Evolutionary conservation across 805 yeast species (phyloP).

Genomic region (Wickerhamomyces ciferrii): DNA sequence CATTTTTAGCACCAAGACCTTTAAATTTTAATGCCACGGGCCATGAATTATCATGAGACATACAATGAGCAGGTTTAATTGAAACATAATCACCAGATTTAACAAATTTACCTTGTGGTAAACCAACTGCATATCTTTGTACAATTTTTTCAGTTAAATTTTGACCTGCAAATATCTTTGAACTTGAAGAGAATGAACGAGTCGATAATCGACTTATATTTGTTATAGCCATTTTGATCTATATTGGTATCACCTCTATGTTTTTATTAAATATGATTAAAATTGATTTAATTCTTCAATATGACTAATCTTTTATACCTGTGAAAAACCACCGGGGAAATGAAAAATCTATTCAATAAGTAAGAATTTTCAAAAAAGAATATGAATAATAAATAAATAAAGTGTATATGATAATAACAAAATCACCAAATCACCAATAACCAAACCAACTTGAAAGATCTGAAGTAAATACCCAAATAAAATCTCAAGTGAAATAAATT

Average conservation of each 20-base stretch:
- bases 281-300: neutral
- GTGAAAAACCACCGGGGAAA: neutral
- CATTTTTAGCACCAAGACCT: constrained; percentile 86
- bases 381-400: no score
- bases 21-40: constrained; percentile 96
- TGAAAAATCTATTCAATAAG: neutral
- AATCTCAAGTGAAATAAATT: neutral
- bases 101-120: constrained; percentile 71
- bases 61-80: constrained; percentile 92
- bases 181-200: constrained; percentile 16
- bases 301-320: neutral
- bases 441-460: no score
- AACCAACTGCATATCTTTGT: constrained; percentile 85
- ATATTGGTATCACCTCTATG: no score
- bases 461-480: no score
- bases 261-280: no score
- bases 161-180: constrained; percentile 37
- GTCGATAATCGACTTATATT: constrained; percentile 7
- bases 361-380: neutral
- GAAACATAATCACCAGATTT: constrained; percentile 92
- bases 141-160: constrained; percentile 94
- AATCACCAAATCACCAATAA: no score
- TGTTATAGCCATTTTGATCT: neutral
- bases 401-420: neutral
- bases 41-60: constrained; percentile 99